Evolutionary conservation across 768 basidiomycete genomes (phyloP), one percentile per base, ranked within the genome.

Genomic region (Mycena galopus): DNA sequence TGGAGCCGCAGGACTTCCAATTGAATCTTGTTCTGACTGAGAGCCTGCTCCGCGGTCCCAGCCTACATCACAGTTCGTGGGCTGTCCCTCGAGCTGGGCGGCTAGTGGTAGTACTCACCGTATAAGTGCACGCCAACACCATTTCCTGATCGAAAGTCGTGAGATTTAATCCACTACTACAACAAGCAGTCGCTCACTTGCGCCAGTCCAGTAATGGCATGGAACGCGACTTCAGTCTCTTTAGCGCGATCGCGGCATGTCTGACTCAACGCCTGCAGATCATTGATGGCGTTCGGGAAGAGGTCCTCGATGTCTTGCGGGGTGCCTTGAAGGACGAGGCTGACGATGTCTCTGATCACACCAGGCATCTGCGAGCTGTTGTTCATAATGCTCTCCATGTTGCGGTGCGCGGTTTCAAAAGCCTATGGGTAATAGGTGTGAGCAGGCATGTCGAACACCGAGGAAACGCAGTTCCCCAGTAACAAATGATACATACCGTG

Each of bases 11-110:
- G 12, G 2, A 62, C 61, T 32, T 50, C 29, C 17, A 62, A 16
- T n/a, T 62, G 61, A 50, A 32, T 32, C 61, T 62, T 23, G 44
- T 62, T 62, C 16, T 62, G 61, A n/a, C 17, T 21, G n/a, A 62
- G 27, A 9, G 55, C 55, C 19, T 62, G 27, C 21, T 62, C 42
- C 5, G 61, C 21, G 61, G 27, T 47, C 17, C 61, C 61, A 21
- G 42, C n/a, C n/a, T n/a, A n/a, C n/a, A n/a, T n/a, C n/a, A n/a
- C n/a, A n/a, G n/a, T n/a, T n/a, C n/a, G n/a, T n/a, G n/a, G n/a
- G n/a, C n/a, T n/a, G n/a, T n/a, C n/a, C n/a, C n/a, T n/a, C n/a
- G n/a, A n/a, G n/a, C n/a, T n/a, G n/a, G n/a, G n/a, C n/a, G n/a
- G n/a, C n/a, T n/a, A n/a, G n/a, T n/a, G n/a, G n/a, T n/a, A n/a